phyloP scores from a whole-genome alignment of 78 protist species.

The Polysphondylium violaceum region DNA sequence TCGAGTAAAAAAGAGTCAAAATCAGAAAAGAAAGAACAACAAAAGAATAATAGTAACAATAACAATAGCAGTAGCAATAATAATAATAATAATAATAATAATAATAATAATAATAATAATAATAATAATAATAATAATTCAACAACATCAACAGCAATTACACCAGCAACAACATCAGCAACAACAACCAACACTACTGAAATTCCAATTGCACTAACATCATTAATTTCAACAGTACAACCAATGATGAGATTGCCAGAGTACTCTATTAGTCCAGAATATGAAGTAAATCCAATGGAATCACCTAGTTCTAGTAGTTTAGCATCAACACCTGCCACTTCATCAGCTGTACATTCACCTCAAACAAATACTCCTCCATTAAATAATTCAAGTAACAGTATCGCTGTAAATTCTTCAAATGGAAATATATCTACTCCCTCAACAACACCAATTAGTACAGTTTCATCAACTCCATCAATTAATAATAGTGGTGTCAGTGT shows the following conservation, averaged over 20 bases:
- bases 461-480: neutral
- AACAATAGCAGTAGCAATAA: neutral
- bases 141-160: neutral
- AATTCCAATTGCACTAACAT: constrained; percentile 12
- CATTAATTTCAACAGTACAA: neutral
- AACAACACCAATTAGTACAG: neutral
- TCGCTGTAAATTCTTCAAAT: neutral
- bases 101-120: neutral
- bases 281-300: neutral
- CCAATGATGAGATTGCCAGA: constrained; percentile 6
- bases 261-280: constrained; percentile 10
- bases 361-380: neutral
- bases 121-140: too few species aligned
- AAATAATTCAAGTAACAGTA: constrained; percentile 20
- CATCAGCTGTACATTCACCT: constrained; percentile 3
- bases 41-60: too few species aligned
- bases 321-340: neutral
- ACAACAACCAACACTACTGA: constrained; percentile 5
- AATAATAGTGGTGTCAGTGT: neutral
- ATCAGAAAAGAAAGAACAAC: too few species aligned
- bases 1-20: too few species aligned
- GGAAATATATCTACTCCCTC: neutral
- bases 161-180: neutral
- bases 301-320: constrained; percentile 3
- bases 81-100: neutral